Conservation (phyloP, 129 eudicot species). For the Pittosporum tobira region DNA sequence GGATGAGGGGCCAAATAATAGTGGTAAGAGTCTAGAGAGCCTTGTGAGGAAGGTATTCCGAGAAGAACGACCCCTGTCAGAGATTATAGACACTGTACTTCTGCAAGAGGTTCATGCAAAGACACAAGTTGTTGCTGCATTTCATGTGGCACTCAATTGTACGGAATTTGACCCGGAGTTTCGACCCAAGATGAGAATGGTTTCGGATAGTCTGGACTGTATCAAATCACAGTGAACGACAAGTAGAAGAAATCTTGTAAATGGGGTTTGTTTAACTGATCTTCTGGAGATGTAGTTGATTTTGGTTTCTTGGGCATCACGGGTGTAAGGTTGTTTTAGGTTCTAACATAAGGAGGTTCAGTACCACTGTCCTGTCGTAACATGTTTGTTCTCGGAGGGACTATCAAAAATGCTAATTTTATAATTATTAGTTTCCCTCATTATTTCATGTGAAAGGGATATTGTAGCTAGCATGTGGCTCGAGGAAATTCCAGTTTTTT, state of each 20-base stretch:
- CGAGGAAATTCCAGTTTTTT: too few species aligned
- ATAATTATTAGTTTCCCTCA: too few species aligned
- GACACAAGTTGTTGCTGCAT: constrained; percentile 66
- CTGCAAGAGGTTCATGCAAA: constrained; percentile 80
- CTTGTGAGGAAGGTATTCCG: constrained; percentile 62
- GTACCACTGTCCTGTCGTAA: too few species aligned
- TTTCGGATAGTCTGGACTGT: constrained; percentile 67
- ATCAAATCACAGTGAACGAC: constrained; percentile 40
- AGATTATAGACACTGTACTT: constrained; percentile 70
- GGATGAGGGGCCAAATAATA: constrained; percentile 36
- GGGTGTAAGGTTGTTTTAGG: constrained; percentile 4
- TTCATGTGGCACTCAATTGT: constrained; percentile 72
- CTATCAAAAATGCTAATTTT: too few species aligned
- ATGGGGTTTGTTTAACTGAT: background rate
- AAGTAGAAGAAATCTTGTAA: background rate
- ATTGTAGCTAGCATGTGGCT: too few species aligned
- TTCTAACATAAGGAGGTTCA: too few species aligned
- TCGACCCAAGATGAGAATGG: constrained; percentile 83
- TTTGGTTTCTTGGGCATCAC: background rate
- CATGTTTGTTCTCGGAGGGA: too few species aligned
- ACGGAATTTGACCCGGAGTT: constrained; percentile 79
- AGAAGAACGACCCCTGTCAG: constrained; percentile 81
- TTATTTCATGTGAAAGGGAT: too few species aligned
- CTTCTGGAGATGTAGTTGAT: constrained; percentile 9
- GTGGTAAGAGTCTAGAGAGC: constrained; percentile 56